Conservation (phyloP, 148 eudicot species). For the Spergularia marina region DNA sequence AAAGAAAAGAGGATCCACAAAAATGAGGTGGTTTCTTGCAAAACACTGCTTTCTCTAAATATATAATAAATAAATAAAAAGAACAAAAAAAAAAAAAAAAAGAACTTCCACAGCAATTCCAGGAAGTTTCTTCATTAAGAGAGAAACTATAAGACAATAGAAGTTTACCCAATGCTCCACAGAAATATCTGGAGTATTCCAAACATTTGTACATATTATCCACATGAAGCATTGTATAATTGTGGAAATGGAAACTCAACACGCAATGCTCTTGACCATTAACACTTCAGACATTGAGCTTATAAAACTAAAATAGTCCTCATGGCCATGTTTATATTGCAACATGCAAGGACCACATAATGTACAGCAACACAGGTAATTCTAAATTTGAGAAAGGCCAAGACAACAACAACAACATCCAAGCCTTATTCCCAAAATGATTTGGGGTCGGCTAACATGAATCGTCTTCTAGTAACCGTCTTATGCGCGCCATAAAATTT, state of each 20-base stretch:
- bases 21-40: background rate
- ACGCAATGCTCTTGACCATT: background rate
- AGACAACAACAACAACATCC: no score
- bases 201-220: background rate
- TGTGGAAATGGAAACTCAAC: no score
- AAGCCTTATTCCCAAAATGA: no score
- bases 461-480: no score
- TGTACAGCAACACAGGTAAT: background rate
- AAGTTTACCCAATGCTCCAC: background rate
- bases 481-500: no score
- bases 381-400: no score
- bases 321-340: background rate
- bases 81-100: background rate
- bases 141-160: background rate
- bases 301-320: background rate
- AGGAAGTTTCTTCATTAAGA: background rate
- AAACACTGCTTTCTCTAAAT: background rate
- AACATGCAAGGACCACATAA: background rate
- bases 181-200: background rate
- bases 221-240: background rate
- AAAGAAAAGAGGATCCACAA: background rate
- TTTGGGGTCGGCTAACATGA: no score
- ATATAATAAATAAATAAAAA: no score
- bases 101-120: background rate
- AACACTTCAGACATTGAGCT: background rate